Base-by-base conservation (phyloP, 306 rosid genomes). In the Casuarina glauca region DNA sequence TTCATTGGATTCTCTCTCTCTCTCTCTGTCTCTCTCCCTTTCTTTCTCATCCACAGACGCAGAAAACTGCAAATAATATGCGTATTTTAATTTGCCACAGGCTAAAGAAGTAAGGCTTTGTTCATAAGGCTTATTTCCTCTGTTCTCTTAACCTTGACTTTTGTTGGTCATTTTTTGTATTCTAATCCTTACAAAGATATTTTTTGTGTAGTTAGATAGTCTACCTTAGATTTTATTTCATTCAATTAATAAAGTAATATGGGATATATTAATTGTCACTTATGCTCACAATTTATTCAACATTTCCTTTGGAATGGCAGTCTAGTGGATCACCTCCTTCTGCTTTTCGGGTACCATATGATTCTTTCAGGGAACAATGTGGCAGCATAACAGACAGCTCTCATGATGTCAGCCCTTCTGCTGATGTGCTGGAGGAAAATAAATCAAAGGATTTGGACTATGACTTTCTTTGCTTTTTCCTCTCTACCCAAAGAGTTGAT, bases 301-400 rank as follows among this genome's bases (percentile, higher is more conserved):
- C 72, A 55, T 76, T 58, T 81, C 77, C 70, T 76, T 67, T 86
- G 87, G 76, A 88, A 81, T 88, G 90, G 86, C 98, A 95, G 98
- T 91, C 93, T 70, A 91, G 93, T 84, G 98, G 98, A 80, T 92
- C 95, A 81, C 98, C 98, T 87, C 98, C 96, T 57, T 95, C 97
- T 81, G 93, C 98, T 70, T 95, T 95, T 87, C 83, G 79, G 79
- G 85, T 95, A 78, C 97, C 97, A 1, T 92, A 92, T 63, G 83
- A 95, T 78, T 88, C 93, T 87, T 95, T 91, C 89, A 80, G 81
- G 84, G 86, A 85, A 85, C 91, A 85, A 69, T 76, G 74, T 76
- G 88, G 66, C 84, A 61, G 82, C 66, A 81, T 54, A 72, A 74
- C 60, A 69, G 87, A 85, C n/a, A 68, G 78, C 81, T 80, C 85